Conservation (phyloP, 805 yeast genomes). For the Kodamaea sagamina region DNA sequence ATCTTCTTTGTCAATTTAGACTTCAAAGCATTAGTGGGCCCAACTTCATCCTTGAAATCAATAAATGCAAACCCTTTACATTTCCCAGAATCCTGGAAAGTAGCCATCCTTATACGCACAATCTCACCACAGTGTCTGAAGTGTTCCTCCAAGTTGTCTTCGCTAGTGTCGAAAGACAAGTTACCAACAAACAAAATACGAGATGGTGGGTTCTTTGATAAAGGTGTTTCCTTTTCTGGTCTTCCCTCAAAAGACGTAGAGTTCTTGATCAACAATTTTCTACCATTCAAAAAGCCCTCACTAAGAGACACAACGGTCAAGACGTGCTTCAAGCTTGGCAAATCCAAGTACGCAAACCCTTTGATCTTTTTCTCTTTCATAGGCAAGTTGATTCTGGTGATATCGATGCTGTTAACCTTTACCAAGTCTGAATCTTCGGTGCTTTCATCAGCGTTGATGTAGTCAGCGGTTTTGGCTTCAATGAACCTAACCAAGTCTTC, state of each 20-base stretch:
- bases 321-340: slow-evolving; percentile 61
- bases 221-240: slow-evolving; percentile 55
- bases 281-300: slow-evolving; percentile 75
- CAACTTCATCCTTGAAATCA: slow-evolving; percentile 78
- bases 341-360: slow-evolving; percentile 92
- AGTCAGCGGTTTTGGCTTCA: slow-evolving; percentile 53
- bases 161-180: slow-evolving; percentile 86
- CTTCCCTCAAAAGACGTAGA: slow-evolving; percentile 84
- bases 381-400: slow-evolving; percentile 82
- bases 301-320: slow-evolving; percentile 62
- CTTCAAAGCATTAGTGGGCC: slow-evolving; percentile 79
- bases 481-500: slow-evolving; percentile 73
- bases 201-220: slow-evolving; percentile 80
- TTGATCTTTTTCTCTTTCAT: slow-evolving; percentile 64
- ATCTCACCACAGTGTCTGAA: slow-evolving; percentile 93
- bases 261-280: slow-evolving; percentile 82
- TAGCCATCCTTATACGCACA: slow-evolving; percentile 85
- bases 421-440: slow-evolving; percentile 29
- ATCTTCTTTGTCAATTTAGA: slow-evolving; percentile 67
- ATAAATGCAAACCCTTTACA: slow-evolving; percentile 96
- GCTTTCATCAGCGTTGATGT: slow-evolving; percentile 14
- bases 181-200: slow-evolving; percentile 91
- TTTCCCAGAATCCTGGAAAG: slow-evolving; percentile 95
- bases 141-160: slow-evolving; percentile 72
- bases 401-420: slow-evolving; percentile 54